Conservation (phyloP, 2,329 filamentous ascomycete species). For the Emergomyces orientalis region DNA sequence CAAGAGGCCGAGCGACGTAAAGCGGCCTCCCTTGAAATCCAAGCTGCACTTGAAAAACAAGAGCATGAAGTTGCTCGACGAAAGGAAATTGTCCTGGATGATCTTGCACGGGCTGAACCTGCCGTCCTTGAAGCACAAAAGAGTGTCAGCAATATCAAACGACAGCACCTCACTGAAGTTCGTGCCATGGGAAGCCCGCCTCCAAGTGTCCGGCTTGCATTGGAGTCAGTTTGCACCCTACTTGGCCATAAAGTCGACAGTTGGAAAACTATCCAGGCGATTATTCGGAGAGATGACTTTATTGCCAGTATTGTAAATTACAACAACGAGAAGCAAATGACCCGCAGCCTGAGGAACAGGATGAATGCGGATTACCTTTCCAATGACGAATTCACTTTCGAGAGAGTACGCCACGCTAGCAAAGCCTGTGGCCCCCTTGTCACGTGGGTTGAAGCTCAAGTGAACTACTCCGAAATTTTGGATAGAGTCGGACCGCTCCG, state of each 20-base stretch:
- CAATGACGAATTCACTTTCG: conserved; percentile 91
- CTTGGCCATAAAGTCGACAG: conserved; percentile 81
- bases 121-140: conserved; percentile 87
- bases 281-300: conserved; percentile 89
- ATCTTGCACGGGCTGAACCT: conserved; percentile 84
- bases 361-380: conserved; percentile 91
- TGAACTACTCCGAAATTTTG: conserved; percentile 94
- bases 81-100: conserved; percentile 72
- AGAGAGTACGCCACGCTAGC: conserved; percentile 90
- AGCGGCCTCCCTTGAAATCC: conserved; percentile 77
- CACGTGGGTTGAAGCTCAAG: conserved; percentile 93
- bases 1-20: conserved; percentile 88
- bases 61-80: conserved; percentile 78
- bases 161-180: conserved; percentile 93
- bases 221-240: conserved; percentile 93
- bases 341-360: conserved; percentile 64
- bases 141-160: conserved; percentile 97
- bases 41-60: conserved; percentile 76
- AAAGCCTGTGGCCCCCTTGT: conserved; percentile 95
- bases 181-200: conserved; percentile 93
- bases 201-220: conserved; percentile 75
- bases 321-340: conserved; percentile 94
- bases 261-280: conserved; percentile 84
- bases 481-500: conserved; percentile 87
- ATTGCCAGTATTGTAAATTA: conserved; percentile 97